A percentile compares a stretch with the other conserved stretches of the same genome.
These are phyloP conservation scores for Aureobasidium pullulans DNA, from an alignment of 2,329 filamentous ascomycete genomes.

Conservation along the genomic window DNA sequence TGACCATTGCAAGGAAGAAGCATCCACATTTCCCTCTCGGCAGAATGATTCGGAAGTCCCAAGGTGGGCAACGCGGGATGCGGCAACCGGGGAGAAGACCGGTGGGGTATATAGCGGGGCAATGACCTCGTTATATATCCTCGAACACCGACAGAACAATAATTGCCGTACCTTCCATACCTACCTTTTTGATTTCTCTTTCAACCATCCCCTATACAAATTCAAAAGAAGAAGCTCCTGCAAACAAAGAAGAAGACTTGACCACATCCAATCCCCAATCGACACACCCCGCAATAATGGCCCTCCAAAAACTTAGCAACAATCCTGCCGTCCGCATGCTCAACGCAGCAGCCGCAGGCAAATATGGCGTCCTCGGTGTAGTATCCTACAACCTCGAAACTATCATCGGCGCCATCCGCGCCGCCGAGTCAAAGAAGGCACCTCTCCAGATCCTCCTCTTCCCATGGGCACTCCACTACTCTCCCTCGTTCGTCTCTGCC, in stretches of 20 bases:
- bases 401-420: constrained; percentile 60
- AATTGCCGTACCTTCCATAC: background rate
- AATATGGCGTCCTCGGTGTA: constrained; percentile 28
- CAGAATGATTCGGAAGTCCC: background rate
- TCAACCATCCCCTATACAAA: too few relatives aligned
- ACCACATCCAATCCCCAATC: background rate
- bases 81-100: constrained; percentile 1
- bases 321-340: constrained; percentile 28
- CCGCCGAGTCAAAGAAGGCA: constrained; percentile 59
- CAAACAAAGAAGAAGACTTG: too few relatives aligned
- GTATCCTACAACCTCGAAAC: constrained; percentile 52
- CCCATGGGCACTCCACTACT: constrained; percentile 65
- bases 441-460: constrained; percentile 67
- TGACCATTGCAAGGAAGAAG: background rate
- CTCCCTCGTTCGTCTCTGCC: constrained; percentile 42
- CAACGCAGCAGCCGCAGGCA: constrained; percentile 25
- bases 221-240: too few relatives aligned
- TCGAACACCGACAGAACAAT: background rate
- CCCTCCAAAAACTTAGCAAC: constrained; percentile 19
- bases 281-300: constrained; percentile 13
- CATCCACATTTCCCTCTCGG: background rate
- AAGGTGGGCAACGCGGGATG: background rate
- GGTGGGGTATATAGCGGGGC: constrained; percentile 10
- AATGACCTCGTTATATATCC: constrained; percentile 9
- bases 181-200: too few relatives aligned